These are phyloP conservation scores for Cenococcum geophilum DNA, from an alignment of 495 filamentous ascomycete genomes.

Conservation along the genomic window DNA sequence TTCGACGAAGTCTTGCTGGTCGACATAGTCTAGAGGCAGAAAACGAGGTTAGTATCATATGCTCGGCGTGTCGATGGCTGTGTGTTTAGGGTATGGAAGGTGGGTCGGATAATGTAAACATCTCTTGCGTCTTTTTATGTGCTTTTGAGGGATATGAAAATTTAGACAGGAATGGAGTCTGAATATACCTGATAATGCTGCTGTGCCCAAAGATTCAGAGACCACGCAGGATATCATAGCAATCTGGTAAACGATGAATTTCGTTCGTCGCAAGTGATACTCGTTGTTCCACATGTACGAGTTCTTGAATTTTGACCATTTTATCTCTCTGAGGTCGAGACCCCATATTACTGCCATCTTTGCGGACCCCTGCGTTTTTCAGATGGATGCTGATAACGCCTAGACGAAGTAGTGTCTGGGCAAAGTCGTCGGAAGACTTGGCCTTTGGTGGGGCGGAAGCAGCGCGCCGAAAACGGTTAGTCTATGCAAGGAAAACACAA, in stretches of 20 bases:
- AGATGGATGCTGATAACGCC: too few relatives aligned
- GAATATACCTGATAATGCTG: slow-evolving; percentile 43
- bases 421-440: neutral
- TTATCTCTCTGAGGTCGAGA: slow-evolving; percentile 46
- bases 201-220: slow-evolving; percentile 47
- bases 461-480: neutral
- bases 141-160: neutral
- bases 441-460: neutral
- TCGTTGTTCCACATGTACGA: slow-evolving; percentile 47
- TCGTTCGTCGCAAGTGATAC: slow-evolving; percentile 47
- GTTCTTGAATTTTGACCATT: slow-evolving; percentile 48
- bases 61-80: neutral
- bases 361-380: too few relatives aligned
- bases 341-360: slow-evolving; percentile 48
- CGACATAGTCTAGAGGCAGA: slow-evolving; percentile 42
- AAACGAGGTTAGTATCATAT: slow-evolving; percentile 1
- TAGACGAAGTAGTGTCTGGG: neutral
- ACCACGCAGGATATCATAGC: slow-evolving; percentile 51
- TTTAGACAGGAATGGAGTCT: neutral
- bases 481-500: neutral
- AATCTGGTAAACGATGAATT: slow-evolving; percentile 50
- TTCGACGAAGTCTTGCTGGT: slow-evolving; percentile 43
- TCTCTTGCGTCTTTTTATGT: neutral
- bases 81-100: neutral
- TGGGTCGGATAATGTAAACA: neutral